A percentile compares a stretch with the other conserved stretches of the same genome.
Conservation (phyloP, 306 rosid genomes). For the Mimosa bimucronata region DNA sequence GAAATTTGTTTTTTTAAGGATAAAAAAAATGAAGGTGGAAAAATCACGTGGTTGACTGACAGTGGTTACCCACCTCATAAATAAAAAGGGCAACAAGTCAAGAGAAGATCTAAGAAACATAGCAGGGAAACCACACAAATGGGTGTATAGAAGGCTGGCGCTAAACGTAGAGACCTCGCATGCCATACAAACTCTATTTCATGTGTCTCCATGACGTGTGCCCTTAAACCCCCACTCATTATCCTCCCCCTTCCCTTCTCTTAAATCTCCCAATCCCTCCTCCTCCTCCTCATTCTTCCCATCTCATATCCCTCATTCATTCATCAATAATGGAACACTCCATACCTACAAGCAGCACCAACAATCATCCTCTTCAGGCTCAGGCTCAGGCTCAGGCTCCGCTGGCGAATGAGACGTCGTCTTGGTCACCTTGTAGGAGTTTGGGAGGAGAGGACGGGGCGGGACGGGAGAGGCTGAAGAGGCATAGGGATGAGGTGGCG, state of each 20-base stretch:
- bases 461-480: constrained; percentile 51
- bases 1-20: no score
- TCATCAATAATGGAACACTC: background rate
- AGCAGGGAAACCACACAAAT: constrained; percentile 38
- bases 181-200: constrained; percentile 41
- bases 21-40: background rate
- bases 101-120: background rate
- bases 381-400: no score
- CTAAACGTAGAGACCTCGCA: constrained; percentile 38
- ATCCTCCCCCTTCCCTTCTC: background rate
- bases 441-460: background rate
- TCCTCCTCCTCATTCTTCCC: background rate
- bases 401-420: no score
- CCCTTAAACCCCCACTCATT: constrained; percentile 41
- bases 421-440: no score
- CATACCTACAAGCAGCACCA: background rate
- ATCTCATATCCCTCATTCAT: background rate
- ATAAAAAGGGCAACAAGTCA: background rate
- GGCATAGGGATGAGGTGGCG: constrained; percentile 55
- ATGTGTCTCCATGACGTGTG: constrained; percentile 40
- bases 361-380: no score
- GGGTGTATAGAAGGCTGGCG: background rate
- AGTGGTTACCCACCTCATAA: background rate
- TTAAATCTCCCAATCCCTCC: background rate
- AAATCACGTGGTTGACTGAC: background rate